A percentile compares a stretch with the other conserved stretches of the same genome.
Evolutionary conservation across 257 asterid species (phyloP).

Genomic region (Solanum rostratum): DNA sequence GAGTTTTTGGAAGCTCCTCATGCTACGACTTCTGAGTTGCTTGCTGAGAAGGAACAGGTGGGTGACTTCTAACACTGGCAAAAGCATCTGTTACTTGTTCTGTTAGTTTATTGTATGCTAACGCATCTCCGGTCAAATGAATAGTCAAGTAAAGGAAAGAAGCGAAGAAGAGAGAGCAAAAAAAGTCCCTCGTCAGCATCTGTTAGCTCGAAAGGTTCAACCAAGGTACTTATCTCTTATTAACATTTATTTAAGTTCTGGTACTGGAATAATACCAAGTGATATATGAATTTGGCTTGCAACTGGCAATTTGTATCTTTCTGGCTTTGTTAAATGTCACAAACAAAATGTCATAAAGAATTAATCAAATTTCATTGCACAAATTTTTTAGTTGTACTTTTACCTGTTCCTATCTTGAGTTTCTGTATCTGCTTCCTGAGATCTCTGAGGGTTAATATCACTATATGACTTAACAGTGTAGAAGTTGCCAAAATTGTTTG

Average conservation of each 20-base stretch:
- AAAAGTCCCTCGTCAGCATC: constrained; percentile 28
- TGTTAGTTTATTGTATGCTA: background rate
- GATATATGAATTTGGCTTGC: background rate
- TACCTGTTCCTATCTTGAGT: background rate
- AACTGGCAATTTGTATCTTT: background rate
- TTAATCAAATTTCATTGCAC: background rate
- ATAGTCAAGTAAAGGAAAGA: constrained; percentile 58
- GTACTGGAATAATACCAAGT: background rate
- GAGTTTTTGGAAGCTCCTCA: constrained; percentile 84
- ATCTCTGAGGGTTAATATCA: background rate
- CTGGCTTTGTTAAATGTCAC: background rate
- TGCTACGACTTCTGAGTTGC: constrained; percentile 60
- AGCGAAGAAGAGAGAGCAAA: constrained; percentile 61
- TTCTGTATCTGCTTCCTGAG: background rate
- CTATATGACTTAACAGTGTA: background rate
- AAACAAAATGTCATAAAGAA: background rate
- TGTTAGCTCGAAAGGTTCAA: constrained; percentile 49
- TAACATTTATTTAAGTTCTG: background rate
- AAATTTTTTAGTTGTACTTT: background rate
- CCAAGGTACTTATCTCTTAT: constrained; percentile 38
- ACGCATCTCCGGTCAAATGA: background rate
- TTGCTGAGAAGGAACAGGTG: constrained; percentile 85
- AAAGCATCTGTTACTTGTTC: background rate
- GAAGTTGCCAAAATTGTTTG: background rate
- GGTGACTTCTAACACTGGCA: background rate